Evolutionary conservation across 2,329 filamentous ascomycete genomes (phyloP).

Genomic region (Penicillium sp.): DNA sequence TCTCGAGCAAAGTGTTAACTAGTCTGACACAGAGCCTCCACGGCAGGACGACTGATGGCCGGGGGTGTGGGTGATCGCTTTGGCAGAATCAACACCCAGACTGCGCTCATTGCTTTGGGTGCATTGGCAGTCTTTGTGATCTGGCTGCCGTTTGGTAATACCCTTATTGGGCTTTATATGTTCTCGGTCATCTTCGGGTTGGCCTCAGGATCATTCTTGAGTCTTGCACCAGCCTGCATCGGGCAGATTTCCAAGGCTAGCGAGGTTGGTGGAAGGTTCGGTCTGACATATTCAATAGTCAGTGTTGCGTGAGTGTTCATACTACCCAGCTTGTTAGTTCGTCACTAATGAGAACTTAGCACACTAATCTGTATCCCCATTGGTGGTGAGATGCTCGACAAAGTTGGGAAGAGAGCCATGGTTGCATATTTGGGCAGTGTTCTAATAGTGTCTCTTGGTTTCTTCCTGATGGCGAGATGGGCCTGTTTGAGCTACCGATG

Average conservation of each 20-base stretch:
- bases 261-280: constrained; percentile 42
- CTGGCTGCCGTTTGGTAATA: constrained; percentile 39
- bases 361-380: constrained; percentile 43
- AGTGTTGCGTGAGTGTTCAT: constrained; percentile 35
- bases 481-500: constrained; percentile 34
- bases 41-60: constrained; percentile 39
- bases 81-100: constrained; percentile 41
- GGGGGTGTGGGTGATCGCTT: constrained; percentile 39
- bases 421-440: constrained; percentile 41
- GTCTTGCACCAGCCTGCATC: constrained; percentile 40
- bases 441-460: constrained; percentile 30
- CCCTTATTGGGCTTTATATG: constrained; percentile 17
- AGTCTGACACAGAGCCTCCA: constrained; percentile 28
- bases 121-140: constrained; percentile 36
- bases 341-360: constrained; percentile 8
- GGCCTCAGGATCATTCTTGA: constrained; percentile 42
- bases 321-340: neutral
- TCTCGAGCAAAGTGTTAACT: neutral
- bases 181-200: constrained; percentile 40
- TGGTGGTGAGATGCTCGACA: constrained; percentile 43
- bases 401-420: constrained; percentile 38
- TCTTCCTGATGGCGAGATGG: constrained; percentile 33
- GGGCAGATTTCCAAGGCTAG: constrained; percentile 42
- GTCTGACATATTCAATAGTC: constrained; percentile 44
- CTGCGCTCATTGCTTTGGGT: constrained; percentile 30